Evolutionary conservation across 1,139 yeast genomes (phyloP), one percentile per base, ranked within the genome.

Genomic region (Suhomyces coccinellae): DNA sequence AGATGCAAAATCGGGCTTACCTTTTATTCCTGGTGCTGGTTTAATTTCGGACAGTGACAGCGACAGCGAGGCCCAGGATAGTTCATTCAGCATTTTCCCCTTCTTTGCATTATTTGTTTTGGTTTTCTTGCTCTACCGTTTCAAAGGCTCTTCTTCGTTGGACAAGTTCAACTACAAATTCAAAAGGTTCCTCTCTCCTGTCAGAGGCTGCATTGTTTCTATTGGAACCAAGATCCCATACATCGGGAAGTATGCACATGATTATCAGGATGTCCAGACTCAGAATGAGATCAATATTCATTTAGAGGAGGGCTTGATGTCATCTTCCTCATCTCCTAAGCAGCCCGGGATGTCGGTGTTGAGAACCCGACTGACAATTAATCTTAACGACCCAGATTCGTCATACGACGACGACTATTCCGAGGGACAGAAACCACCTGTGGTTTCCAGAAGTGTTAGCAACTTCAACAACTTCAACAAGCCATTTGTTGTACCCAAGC

Each of bases 1-100:
- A 2, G 79, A 83, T 56, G 67, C 69, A 9, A 67, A 75, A 10
- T 73, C 79, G 2, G 75, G 71, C 3, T 66, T 66, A 31, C 37
- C 54, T 15, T 74, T 76, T 53, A 68, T 75, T 3, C 63, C 79
- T 2, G 75, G 71, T 6, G 69, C 67, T 11, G 54, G 54, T 4
- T 48, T 51, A 17, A 58, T 54, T 26, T 47, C 56, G 13, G 65
- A 59, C 36, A 59, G 59, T 34, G 65, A 61, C 30, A 63, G 58
- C 37, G 67, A 63, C 33, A 38, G 49, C 12, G 47, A 42, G 6
- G 45, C 44, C 3, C 44, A 41, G n/a, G 43, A 40, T 11, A 29
- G 30, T 10, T n/a, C 41, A 4, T 48, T 52, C 10, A 51, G 58
- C 7, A n/a, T 58, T n/a, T 38, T 64, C 3, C 46, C 65, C n/a